Percentiles rank a stretch among this genome's conserved stretches.
phyloP scores from a whole-genome alignment of 768 basidiomycete genomes.

The Austroboletus eburneus region DNA sequence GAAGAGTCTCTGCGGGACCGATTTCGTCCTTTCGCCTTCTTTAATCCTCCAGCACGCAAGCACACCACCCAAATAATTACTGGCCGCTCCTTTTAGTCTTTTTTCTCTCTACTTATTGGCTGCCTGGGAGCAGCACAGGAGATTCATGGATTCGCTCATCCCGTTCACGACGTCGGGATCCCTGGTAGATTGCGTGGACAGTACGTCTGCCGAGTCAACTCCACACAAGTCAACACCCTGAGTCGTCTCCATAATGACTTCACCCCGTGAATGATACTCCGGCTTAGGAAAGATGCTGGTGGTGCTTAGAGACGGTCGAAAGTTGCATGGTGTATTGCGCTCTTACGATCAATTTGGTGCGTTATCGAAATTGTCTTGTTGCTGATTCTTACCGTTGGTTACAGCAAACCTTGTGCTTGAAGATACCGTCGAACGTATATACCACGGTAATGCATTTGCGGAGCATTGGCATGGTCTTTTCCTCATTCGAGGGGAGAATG shows the following conservation, averaged over 20 bases:
- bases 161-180: conserved; percentile 99
- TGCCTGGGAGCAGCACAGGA: conserved; percentile 34
- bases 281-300: conserved; percentile 95
- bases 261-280: conserved; percentile 18
- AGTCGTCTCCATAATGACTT: conserved; percentile 43
- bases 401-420: conserved; percentile 96
- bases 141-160: conserved; percentile 87
- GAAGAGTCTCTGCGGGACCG: no score
- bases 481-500: conserved; percentile 97
- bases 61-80: conserved; percentile 14
- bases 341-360: conserved; percentile 99
- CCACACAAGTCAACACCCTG: conserved; percentile 45
- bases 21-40: no score
- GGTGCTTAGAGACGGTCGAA: conserved; percentile 92
- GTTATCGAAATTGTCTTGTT: conserved; percentile 16
- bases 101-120: conserved; percentile 33
- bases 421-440: conserved; percentile 92
- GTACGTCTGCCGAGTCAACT: conserved; percentile 74
- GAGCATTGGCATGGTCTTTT: conserved; percentile 87
- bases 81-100: conserved; percentile 22
- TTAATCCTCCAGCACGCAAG: background rate
- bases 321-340: conserved; percentile 91
- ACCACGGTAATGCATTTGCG: conserved; percentile 82
- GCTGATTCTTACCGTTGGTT: conserved; percentile 4
- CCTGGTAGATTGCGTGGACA: conserved; percentile 99